A percentile compares a stretch with the other conserved stretches of the same genome.
phyloP scores from a whole-genome alignment of 768 basidiomycete genomes.

The Tulasnella sp. region DNA sequence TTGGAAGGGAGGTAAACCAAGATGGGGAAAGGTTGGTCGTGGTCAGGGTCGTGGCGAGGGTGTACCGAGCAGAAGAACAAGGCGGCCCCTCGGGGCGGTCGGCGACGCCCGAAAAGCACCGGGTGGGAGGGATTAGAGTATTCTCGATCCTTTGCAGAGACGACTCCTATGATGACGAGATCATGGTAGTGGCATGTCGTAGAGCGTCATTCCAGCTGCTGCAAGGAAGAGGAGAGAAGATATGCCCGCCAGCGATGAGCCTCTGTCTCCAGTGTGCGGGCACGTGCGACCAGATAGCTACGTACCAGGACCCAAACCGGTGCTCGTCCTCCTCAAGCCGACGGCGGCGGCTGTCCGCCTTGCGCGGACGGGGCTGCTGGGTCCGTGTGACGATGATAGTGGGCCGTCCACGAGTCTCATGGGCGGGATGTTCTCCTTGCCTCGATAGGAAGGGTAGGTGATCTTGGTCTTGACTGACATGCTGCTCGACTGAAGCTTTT shows the following conservation, averaged over 20 bases:
- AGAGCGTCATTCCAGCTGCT: conserved; percentile 13
- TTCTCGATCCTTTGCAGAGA: conserved; percentile 19
- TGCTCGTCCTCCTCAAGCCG: conserved; percentile 20
- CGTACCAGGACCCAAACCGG: conserved; percentile 4
- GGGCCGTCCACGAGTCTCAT: not conserved
- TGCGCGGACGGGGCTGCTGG: not conserved
- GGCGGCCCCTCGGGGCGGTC: not conserved
- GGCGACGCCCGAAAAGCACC: not conserved
- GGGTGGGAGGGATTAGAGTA: not conserved
- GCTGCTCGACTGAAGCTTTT: conserved; percentile 21
- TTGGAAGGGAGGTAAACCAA: not conserved
- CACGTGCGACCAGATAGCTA: conserved; percentile 1
- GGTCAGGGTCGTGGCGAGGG: conserved; percentile 19
- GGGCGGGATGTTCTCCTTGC: conserved; percentile 35
- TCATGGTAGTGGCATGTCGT: conserved; percentile 16
- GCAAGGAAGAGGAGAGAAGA: not conserved
- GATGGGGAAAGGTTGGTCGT: not conserved
- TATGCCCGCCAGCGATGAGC: not conserved
- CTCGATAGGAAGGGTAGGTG: conserved; percentile 25
- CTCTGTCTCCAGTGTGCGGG: not conserved
- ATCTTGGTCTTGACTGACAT: conserved; percentile 25
- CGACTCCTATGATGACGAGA: not conserved
- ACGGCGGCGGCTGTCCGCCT: not conserved
- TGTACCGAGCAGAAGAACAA: not conserved
- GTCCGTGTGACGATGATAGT: not conserved